phyloP scores from a whole-genome alignment of 2,329 filamentous ascomycete species.

The Colletotrichum zoysiae region DNA sequence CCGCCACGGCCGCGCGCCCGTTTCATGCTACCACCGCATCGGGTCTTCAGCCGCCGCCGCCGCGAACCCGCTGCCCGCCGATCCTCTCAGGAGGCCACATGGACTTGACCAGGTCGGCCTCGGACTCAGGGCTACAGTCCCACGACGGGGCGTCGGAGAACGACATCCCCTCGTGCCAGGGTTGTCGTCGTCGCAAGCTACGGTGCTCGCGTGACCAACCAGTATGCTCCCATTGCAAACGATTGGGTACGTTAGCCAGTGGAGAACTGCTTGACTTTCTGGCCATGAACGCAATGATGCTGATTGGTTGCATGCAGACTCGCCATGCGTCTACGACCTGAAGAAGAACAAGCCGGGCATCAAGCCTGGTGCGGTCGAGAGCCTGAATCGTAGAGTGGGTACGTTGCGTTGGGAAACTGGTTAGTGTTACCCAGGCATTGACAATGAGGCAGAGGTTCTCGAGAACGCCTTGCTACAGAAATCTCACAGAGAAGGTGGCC shows the following conservation, averaged over 20 bases:
- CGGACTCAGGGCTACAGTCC: conserved; percentile 12
- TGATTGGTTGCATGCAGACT: conserved; percentile 37
- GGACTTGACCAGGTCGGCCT: conserved; percentile 24
- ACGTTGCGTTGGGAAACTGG: conserved; percentile 1
- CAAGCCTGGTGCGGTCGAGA: conserved; percentile 45
- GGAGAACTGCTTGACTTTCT: too few species aligned
- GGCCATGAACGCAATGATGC: neutral
- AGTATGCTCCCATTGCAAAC: conserved; percentile 49
- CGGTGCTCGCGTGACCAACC: conserved; percentile 52
- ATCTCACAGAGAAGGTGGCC: conserved; percentile 8
- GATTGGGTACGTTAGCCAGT: conserved; percentile 44
- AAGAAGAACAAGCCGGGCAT: conserved; percentile 46
- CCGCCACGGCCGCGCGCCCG: neutral
- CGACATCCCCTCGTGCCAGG: conserved; percentile 49
- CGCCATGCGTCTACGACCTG: conserved; percentile 45
- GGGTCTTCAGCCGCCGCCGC: neutral
- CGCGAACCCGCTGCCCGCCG: conserved; percentile 25
- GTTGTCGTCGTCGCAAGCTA: conserved; percentile 51
- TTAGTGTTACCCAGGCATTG: neutral
- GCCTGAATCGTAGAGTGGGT: conserved; percentile 44
- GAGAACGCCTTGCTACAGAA: conserved; percentile 39
- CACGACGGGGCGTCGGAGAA: conserved; percentile 33
- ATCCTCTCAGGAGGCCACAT: conserved; percentile 21
- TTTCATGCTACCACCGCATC: neutral
- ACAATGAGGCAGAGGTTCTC: conserved; percentile 28